These are phyloP conservation scores for Auricularia sp. DNA, from an alignment of 768 basidiomycete genomes.

Conservation along the genomic window DNA sequence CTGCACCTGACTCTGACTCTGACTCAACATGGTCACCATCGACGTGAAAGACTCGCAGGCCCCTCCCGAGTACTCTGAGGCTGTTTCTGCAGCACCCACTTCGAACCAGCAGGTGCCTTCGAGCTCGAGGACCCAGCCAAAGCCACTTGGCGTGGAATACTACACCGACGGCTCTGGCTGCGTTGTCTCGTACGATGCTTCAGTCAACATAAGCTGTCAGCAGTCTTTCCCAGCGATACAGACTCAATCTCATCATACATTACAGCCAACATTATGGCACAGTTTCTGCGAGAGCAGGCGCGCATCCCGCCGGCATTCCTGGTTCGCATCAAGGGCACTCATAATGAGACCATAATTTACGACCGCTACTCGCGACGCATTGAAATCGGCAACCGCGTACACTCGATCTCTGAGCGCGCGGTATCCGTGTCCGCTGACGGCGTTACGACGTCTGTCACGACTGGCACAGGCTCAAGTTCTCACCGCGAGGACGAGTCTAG, in stretches of 20 bases:
- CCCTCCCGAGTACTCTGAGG: too few relatives aligned
- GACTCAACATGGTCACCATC: too few relatives aligned
- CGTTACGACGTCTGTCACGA: not conserved
- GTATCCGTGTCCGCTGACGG: not conserved
- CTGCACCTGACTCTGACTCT: too few relatives aligned
- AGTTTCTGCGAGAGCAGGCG: conserved; percentile 57
- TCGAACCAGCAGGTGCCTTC: too few relatives aligned
- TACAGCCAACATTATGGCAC: conserved; percentile 33
- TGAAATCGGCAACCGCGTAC: not conserved
- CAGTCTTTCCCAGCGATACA: not conserved
- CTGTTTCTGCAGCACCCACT: too few relatives aligned
- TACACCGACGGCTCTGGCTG: conserved; percentile 38
- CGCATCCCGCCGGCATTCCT: conserved; percentile 33
- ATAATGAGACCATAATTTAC: conserved; percentile 32
- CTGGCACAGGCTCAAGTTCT: not conserved
- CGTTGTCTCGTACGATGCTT: conserved; percentile 60
- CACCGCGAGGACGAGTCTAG: not conserved
- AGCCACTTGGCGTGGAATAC: conserved; percentile 27
- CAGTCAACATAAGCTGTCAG: conserved; percentile 56
- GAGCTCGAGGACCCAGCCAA: not conserved
- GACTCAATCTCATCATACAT: not conserved
- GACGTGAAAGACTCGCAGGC: too few relatives aligned
- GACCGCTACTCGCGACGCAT: not conserved
- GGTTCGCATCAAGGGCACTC: conserved; percentile 45
- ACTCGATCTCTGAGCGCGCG: not conserved